Evolutionary conservation across 139 green algal genomes (phyloP), one percentile per base, ranked within the genome.

Genomic region (Chlamydomonas sp.): DNA sequence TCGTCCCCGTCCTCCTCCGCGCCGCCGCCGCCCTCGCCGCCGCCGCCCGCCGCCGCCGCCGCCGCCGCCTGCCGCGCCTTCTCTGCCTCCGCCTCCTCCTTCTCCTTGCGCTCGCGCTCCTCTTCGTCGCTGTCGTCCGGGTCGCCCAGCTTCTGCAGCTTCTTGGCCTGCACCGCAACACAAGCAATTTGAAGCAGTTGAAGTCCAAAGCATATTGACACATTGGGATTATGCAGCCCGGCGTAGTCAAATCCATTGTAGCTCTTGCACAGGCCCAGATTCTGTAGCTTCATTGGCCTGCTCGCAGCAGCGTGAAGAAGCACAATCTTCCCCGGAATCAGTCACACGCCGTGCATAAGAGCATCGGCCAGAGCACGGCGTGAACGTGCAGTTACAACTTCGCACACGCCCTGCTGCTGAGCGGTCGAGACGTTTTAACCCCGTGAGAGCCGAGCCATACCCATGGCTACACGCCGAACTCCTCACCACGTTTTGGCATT

Each of bases 111-210:
- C 15, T 10, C 49, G 72, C 3, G 31, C 74, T 88, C 83, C 83
- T 88, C 83, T 14, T 75, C 62, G 15, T 88, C 83, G 58, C 20
- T 49, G 73, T 88, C 83, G 31, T 82, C 73, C 75, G 83, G 83
- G 63, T 88, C 63, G 2, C 74, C 73, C 73, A 81, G 74, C 83
- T 88, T 81, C 62, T 82, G 59, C 63, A 82, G 83, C 74, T 88
- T 81, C 4, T 60, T 61, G 4, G 72, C 83, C 63, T 75, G 73
- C 12, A 71, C 66, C 9, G 12, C 66, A 71, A 71, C 66, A 71
- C 66, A 71, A 71, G 31, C 66, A 71, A 71, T 71, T 14, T 18
- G 10, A 71, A 71, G 10, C 66, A 71, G 1, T 71, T 71, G 0
- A 71, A 71, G 12, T 14, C 10, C 10, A 10, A 71, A 14, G 10